These are phyloP conservation scores for Arthroderma sp. DNA, from an alignment of 2,329 filamentous ascomycete species.

Conservation along the genomic window DNA sequence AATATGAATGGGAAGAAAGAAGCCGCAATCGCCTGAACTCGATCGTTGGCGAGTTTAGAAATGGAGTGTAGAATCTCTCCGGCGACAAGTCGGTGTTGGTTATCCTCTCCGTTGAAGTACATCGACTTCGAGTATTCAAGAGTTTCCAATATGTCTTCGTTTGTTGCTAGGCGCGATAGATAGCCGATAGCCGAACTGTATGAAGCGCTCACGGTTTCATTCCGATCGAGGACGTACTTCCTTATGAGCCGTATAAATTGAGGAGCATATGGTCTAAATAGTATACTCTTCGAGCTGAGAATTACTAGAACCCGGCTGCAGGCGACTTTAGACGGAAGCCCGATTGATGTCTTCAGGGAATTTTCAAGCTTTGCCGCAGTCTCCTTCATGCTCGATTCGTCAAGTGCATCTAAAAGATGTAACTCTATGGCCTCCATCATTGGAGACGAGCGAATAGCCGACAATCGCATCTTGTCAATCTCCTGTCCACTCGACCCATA, in stretches of 20 bases:
- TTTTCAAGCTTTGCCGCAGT: slow-evolving; percentile 60
- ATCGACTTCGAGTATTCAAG: slow-evolving; percentile 48
- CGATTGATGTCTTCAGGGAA: slow-evolving; percentile 73
- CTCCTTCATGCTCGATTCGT: slow-evolving; percentile 61
- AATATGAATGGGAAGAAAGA: slow-evolving; percentile 77
- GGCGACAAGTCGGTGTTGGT: slow-evolving; percentile 57
- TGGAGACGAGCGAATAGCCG: slow-evolving; percentile 69
- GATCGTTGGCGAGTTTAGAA: slow-evolving; percentile 76
- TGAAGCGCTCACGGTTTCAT: slow-evolving; percentile 81
- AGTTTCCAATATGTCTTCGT: slow-evolving; percentile 43
- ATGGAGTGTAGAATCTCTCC: slow-evolving; percentile 73
- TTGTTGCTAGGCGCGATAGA: slow-evolving; percentile 53
- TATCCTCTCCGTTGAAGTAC: slow-evolving; percentile 73
- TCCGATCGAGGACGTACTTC: slow-evolving; percentile 75
- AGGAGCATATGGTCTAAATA: slow-evolving; percentile 64
- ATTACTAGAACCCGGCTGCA: slow-evolving; percentile 75
- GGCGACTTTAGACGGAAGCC: slow-evolving; percentile 86
- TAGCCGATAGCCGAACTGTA: slow-evolving; percentile 84
- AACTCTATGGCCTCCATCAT: slow-evolving; percentile 87
- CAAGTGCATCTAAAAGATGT: slow-evolving; percentile 64
- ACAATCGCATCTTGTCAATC: slow-evolving; percentile 75
- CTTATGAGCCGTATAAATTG: slow-evolving; percentile 64
- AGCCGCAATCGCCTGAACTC: slow-evolving; percentile 64
- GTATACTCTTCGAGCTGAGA: slow-evolving; percentile 60
- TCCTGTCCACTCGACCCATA: slow-evolving; percentile 77